Evolutionary conservation across 768 basidiomycete species (phyloP), one percentile per base, ranked within the genome.

Genomic region (Lactarius akahatsu): DNA sequence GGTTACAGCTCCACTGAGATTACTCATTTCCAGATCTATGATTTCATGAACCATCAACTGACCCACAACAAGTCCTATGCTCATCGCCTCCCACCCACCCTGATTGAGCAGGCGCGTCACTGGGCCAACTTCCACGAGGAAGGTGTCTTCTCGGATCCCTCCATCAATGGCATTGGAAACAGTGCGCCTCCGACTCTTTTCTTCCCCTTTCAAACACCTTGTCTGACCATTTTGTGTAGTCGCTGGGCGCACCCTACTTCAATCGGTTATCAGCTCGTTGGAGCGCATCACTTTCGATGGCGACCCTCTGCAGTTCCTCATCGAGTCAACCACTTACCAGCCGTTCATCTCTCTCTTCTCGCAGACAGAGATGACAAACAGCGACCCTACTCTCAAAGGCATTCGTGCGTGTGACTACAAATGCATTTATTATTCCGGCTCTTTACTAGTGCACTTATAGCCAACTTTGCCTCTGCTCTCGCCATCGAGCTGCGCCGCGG

Each of bases 321-420:
- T 93, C 70, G 81, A 92, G 71, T 85, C 91, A 78, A 87, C 88
- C 18, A 90, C 91, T 69, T 95, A 95, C 81, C 93, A 94, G 76
- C 88, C 93, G 16, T 92, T 96, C 84, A 87, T 94, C 73, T 93
- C 91, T 4, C 82, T 95, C 76, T 90, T 95, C 85, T 85, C 87
- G 74, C 84, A 90, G 76, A 85, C 91, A 23, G 90, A 89, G 64
- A 77, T 89, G 63, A 71, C 77, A 70, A 78, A 83, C 67, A 77
- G 82, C 32, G 77, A 86, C 73, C 88, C 89, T 1, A 83, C 88
- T 62, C 76, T 88, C 69, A 76, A 78, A 58, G 85, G 80, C 50
- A 83, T 92, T 68, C 88, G 90, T 91, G 73, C 74, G 90, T 85
- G 57, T 28, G 41, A n/a, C 23, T 43, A n/a, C 13, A 16, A 41